A percentile compares a stretch with the other conserved stretches of the same genome.
Conservation (phyloP, 257 asterid species). For the Lithospermum erythrorhizon region DNA sequence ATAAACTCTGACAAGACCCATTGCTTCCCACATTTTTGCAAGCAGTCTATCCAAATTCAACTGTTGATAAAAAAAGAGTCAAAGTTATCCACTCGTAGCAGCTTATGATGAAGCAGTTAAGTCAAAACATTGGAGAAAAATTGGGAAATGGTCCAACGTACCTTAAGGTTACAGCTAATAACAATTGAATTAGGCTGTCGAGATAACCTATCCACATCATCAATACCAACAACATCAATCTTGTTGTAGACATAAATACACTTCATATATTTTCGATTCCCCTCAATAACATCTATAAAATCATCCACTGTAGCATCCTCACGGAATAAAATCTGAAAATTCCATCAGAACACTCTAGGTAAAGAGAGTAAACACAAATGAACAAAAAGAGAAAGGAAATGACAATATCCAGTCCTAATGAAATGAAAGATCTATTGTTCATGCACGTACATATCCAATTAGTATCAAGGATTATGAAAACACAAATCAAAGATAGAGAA, state of each 20-base stretch:
- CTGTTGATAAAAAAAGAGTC: constrained; percentile 36
- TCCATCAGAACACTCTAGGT: constrained; percentile 5
- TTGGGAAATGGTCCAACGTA: constrained; percentile 13
- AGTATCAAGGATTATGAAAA: too few relatives aligned
- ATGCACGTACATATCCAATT: too few relatives aligned
- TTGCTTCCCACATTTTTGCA: constrained; percentile 80
- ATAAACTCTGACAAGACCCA: constrained; percentile 88
- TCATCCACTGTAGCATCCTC: constrained; percentile 99
- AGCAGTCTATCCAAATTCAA: constrained; percentile 66
- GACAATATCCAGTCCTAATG: background rate
- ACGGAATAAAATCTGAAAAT: constrained; percentile 70
- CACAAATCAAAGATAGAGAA: too few relatives aligned
- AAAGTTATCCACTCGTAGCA: background rate
- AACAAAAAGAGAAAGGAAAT: background rate
- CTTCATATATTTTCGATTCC: constrained; percentile 94
- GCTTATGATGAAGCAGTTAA: background rate
- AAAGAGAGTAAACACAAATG: background rate
- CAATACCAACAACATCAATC: constrained; percentile 95
- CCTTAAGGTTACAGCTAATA: constrained; percentile 89
- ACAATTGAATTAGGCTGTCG: constrained; percentile 91
- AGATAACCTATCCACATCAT: constrained; percentile 90
- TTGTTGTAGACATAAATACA: constrained; percentile 94
- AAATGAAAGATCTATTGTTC: background rate
- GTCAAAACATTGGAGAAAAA: constrained; percentile 2
- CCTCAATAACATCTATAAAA: constrained; percentile 94